Evolutionary conservation across 1,139 yeast genomes (phyloP).

Genomic region (Protomyces gravidus): DNA sequence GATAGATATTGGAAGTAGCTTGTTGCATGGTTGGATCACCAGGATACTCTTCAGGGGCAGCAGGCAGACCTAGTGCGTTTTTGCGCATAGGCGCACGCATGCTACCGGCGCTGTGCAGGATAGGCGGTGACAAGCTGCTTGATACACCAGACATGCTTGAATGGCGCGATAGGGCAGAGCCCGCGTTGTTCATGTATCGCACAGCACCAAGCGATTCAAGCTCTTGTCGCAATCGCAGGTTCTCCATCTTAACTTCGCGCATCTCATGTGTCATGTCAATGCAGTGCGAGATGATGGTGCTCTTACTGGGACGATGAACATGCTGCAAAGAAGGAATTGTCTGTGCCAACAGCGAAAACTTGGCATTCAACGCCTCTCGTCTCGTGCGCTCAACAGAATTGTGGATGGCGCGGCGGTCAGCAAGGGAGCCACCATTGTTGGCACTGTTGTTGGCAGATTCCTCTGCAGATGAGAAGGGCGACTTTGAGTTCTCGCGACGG

Average conservation of each 20-base stretch:
- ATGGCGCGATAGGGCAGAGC: background rate
- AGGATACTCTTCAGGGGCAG: background rate
- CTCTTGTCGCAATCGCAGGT: constrained; percentile 19
- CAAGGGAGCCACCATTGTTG: constrained; percentile 1
- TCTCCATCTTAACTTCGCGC: constrained; percentile 16
- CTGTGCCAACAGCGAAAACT: constrained; percentile 18
- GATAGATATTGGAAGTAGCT: background rate
- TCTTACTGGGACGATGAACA: constrained; percentile 24
- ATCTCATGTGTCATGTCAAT: constrained; percentile 22
- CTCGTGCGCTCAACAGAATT: constrained; percentile 25
- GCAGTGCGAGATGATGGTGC: constrained; percentile 22
- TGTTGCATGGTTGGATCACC: background rate
- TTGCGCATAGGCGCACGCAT: background rate
- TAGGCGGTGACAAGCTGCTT: background rate
- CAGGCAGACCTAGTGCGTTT: background rate
- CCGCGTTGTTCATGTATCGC: background rate
- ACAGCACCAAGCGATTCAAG: constrained; percentile 6
- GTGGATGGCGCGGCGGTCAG: constrained; percentile 27
- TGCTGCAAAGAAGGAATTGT: constrained; percentile 19
- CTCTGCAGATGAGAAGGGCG: background rate
- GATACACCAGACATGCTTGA: background rate
- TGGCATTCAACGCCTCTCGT: constrained; percentile 19
- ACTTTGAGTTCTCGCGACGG: background rate
- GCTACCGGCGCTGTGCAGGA: background rate
- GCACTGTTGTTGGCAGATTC: background rate